These are phyloP conservation scores for Pilaira anomala DNA, from an alignment of 192 early-diverging fungal species.

Conservation along the genomic window DNA sequence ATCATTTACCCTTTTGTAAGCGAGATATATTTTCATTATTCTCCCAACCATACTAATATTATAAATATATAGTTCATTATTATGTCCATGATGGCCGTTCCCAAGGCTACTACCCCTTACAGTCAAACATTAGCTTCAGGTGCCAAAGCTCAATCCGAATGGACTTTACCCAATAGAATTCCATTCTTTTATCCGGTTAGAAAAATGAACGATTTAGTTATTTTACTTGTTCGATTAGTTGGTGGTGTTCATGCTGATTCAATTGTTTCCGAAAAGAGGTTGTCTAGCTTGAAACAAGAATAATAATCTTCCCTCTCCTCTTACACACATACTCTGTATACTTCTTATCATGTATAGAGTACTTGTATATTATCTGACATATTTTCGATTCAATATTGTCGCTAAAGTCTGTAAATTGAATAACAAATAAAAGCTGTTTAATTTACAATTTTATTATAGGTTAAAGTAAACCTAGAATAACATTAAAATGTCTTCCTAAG, in stretches of 20 bases:
- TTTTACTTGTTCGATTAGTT: slow-evolving; percentile 20
- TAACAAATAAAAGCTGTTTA: too few species aligned
- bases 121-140: slow-evolving; percentile 8
- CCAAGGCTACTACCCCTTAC: slow-evolving; percentile 10
- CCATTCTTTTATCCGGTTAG: slow-evolving; percentile 26
- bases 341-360: too few species aligned
- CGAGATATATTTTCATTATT: neutral
- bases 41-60: neutral
- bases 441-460: too few species aligned
- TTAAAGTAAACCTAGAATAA: too few species aligned
- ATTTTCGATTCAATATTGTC: too few species aligned
- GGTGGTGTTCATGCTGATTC: slow-evolving; percentile 34
- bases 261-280: slow-evolving; percentile 27
- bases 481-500: too few species aligned
- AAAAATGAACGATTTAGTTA: slow-evolving; percentile 26
- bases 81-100: slow-evolving; percentile 33
- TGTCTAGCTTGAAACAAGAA: neutral
- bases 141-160: slow-evolving; percentile 9
- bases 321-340: too few species aligned
- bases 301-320: too few species aligned
- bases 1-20: slow-evolving; percentile 37
- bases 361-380: too few species aligned
- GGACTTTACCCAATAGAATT: slow-evolving; percentile 28
- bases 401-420: too few species aligned
- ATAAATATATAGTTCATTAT: slow-evolving; percentile 24